A percentile compares a stretch with the other conserved stretches of the same genome.
phyloP scores from a whole-genome alignment of 176 grass and related monocot species.

The Oryza longistaminata region DNA sequence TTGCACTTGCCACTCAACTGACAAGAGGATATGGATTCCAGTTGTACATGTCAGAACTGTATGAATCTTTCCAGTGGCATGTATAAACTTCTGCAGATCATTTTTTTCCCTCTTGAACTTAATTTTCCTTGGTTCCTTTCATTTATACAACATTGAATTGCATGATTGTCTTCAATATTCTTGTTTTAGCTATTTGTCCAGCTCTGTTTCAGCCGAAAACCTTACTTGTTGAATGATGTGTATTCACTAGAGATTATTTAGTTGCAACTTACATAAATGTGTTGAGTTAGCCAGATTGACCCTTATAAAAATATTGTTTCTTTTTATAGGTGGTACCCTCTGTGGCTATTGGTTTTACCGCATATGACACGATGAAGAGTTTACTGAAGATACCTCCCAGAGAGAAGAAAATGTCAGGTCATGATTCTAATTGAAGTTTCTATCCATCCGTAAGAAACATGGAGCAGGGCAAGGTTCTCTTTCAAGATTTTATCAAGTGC shows the following conservation, averaged over 20 bases:
- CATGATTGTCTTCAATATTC: background rate
- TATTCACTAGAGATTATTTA: background rate
- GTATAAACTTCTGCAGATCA: background rate
- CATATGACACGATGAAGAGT: conserved; percentile 73
- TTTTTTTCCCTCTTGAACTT: background rate
- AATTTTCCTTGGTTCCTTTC: background rate
- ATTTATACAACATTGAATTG: background rate
- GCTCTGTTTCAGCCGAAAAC: background rate
- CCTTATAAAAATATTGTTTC: conserved; percentile 1
- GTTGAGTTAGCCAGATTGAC: background rate
- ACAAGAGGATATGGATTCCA: background rate
- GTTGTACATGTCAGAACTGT: background rate
- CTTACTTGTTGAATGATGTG: background rate
- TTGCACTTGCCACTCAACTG: background rate
- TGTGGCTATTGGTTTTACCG: conserved; percentile 75
- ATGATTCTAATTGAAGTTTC: conserved; percentile 45
- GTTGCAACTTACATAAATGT: background rate
- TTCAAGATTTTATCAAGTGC: background rate
- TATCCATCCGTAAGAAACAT: background rate
- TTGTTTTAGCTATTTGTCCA: background rate
- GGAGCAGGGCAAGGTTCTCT: background rate
- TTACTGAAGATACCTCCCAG: conserved; percentile 62
- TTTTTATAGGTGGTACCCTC: conserved; percentile 68
- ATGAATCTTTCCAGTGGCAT: background rate
- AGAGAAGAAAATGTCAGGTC: conserved; percentile 41